Conservation (phyloP, 495 filamentous ascomycete genomes). For the Ascobolus immersus region DNA sequence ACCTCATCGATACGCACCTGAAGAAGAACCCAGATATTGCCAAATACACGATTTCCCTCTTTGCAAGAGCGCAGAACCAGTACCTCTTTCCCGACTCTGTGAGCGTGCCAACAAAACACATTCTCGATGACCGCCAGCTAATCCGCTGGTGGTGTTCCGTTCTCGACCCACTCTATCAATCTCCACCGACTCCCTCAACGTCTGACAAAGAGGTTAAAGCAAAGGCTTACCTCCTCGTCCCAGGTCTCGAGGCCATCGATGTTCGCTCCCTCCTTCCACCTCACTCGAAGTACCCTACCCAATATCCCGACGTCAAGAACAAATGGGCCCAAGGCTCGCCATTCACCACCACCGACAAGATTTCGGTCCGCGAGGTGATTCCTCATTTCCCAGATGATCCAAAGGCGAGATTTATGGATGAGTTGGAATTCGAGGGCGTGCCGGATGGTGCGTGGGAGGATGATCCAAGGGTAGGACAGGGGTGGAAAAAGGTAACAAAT, state of each 20-base stretch:
- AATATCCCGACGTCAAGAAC: constrained; percentile 20
- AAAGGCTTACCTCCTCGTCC: constrained; percentile 62
- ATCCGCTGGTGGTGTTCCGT: constrained; percentile 90
- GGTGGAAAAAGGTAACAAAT: constrained; percentile 56
- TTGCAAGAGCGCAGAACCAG: constrained; percentile 75
- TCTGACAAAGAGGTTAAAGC: constrained; percentile 15
- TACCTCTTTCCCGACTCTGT: constrained; percentile 87
- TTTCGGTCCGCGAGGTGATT: constrained; percentile 45
- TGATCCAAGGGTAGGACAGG: constrained; percentile 23
- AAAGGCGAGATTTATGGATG: constrained; percentile 71
- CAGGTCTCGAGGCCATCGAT: constrained; percentile 56
- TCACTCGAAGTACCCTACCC: constrained; percentile 3
- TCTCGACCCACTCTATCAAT: constrained; percentile 48
- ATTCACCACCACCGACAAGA: too few species aligned
- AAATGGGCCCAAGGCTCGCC: constrained; percentile 32
- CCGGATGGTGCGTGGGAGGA: constrained; percentile 19
- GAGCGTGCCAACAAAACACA: constrained; percentile 64
- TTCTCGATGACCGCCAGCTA: constrained; percentile 70
- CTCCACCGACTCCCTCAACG: constrained; percentile 20
- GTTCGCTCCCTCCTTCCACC: constrained; percentile 33
- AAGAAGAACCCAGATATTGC: constrained; percentile 40
- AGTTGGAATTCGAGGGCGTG: constrained; percentile 61
- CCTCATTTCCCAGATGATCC: constrained; percentile 89
- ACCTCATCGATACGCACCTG: constrained; percentile 40
- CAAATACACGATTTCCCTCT: constrained; percentile 40